phyloP scores from a whole-genome alignment of 495 filamentous ascomycete species.

The Podospora tetraspora region DNA sequence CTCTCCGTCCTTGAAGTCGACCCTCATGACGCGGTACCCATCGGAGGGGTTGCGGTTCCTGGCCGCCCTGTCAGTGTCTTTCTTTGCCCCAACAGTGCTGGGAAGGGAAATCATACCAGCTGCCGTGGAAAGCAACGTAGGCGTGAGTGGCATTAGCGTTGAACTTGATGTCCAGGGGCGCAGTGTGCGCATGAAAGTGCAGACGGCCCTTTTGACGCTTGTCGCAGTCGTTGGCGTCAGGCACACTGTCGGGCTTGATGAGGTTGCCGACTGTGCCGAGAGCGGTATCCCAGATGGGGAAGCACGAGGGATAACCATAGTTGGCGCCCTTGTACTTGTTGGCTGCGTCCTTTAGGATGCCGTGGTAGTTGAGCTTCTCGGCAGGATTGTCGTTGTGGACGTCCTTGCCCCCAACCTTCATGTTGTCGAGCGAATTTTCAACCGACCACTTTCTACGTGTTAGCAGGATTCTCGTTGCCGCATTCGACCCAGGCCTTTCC shows the following conservation, averaged over 20 bases:
- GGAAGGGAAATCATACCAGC: slow-evolving; percentile 38
- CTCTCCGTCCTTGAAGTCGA: slow-evolving; percentile 42
- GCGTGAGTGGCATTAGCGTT: slow-evolving; percentile 34
- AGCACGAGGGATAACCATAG: slow-evolving; percentile 60
- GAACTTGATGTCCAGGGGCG: slow-evolving; percentile 53
- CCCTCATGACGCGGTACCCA: slow-evolving; percentile 45
- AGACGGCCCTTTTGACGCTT: slow-evolving; percentile 42
- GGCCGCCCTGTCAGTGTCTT: background rate
- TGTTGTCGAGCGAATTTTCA: slow-evolving; percentile 61
- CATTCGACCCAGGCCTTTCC: background rate
- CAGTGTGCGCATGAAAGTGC: slow-evolving; percentile 50
- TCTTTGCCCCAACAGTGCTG: background rate
- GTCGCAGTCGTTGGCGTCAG: slow-evolving; percentile 21
- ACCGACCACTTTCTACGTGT: slow-evolving; percentile 45
- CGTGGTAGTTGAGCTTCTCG: slow-evolving; percentile 64
- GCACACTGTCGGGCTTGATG: slow-evolving; percentile 37
- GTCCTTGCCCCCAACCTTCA: slow-evolving; percentile 48
- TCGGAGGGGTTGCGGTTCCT: slow-evolving; percentile 42
- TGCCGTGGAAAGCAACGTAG: slow-evolving; percentile 53
- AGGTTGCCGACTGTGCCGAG: slow-evolving; percentile 41
- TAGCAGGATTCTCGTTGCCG: background rate
- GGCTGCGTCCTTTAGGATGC: slow-evolving; percentile 47
- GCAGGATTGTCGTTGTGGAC: slow-evolving; percentile 63
- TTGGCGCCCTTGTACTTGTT: slow-evolving; percentile 40
- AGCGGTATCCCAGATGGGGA: slow-evolving; percentile 51